A percentile compares a stretch with the other conserved stretches of the same genome.
These are phyloP conservation scores for Cyclanthera cordifolia DNA, from an alignment of 306 rosid genomes.

Conservation along the genomic window DNA sequence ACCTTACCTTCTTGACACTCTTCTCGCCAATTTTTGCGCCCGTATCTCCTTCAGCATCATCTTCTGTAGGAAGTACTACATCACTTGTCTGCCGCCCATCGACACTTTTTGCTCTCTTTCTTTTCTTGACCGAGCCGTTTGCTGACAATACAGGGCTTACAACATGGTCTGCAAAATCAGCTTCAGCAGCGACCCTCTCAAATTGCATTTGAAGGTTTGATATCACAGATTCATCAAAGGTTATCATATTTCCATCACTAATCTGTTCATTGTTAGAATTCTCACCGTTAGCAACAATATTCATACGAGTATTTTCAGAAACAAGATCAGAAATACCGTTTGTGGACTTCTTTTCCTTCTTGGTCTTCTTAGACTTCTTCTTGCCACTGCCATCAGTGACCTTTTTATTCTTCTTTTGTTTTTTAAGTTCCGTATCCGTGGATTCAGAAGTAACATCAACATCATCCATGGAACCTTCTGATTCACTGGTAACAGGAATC, in stretches of 20 bases:
- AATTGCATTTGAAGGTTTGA: conserved; percentile 79
- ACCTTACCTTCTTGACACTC: conserved; percentile 69
- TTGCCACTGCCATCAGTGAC: conserved; percentile 8
- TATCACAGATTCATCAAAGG: conserved; percentile 43
- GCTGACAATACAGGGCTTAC: conserved; percentile 20
- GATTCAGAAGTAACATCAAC: conserved; percentile 17
- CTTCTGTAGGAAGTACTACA: conserved; percentile 20
- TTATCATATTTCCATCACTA: conserved; percentile 14
- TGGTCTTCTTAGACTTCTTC: conserved; percentile 21
- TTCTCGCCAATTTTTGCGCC: conserved; percentile 51
- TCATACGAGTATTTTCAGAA: conserved; percentile 11
- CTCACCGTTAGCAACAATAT: conserved; percentile 29
- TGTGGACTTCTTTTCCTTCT: conserved; percentile 20
- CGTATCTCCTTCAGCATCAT: conserved; percentile 29
- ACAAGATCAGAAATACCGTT: conserved; percentile 14
- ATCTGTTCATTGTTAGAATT: conserved; percentile 19
- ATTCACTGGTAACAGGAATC: conserved; percentile 35
- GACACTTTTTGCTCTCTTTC: conserved; percentile 64
- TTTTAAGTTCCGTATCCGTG: conserved; percentile 29
- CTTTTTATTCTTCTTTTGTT: conserved; percentile 24
- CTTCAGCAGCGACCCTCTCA: conserved; percentile 77
- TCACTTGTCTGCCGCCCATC: conserved; percentile 26
- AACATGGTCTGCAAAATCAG: conserved; percentile 40
- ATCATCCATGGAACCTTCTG: conserved; percentile 18
- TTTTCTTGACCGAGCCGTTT: conserved; percentile 45